Base-by-base conservation (phyloP, 805 yeast genomes). In the Suhomyces emberorum region DNA sequence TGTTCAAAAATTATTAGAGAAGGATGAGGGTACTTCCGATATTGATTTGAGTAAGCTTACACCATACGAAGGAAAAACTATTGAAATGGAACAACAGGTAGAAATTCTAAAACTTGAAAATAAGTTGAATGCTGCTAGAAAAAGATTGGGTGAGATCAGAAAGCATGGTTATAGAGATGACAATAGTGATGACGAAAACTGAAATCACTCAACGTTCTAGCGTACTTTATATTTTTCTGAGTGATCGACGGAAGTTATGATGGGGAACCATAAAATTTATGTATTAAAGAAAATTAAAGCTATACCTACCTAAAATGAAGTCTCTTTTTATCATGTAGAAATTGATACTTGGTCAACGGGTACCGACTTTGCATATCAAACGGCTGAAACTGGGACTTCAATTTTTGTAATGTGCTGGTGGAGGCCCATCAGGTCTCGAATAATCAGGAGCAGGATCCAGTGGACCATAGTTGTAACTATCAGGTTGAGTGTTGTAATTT, bases 21-120 rank as follows among this genome's bases (percentile, higher is more conserved):
- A 62, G 34, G 65, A 61, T 28, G 70, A 65, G 4, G 34, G 41
- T 4, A 44, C 51, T 4, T 62, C 67, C 17, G 69, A 67, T 23
- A 61, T 80, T 38, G 95, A 88, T 56, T 83, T 80, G 54, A 69
- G 84, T 15, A 75, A 73, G 50, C 60, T 86, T 38, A 70, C 86
- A 7, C 74, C 84, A 20, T 86, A 84, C 55, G 95, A 87, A 58
- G 87, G 85, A 49, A 84, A 83, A 59, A 83, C 95, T 0, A 75
- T 77, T 15, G 93, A 88, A 50, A 85, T 88, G 95, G 95, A 87
- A 54, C 95, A 87, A 59, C 96, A 88, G 57, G 95, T 88, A 5
- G 89, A 85, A 54, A 88, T 88, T 34, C 69, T 88, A 59, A 85
- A 84, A 58, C 68, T 88, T 38, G 96, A 88, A 52, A 84, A 84